Evolutionary conservation across 306 rosid genomes (phyloP).

Genomic region (Hippophae rhamnoides): DNA sequence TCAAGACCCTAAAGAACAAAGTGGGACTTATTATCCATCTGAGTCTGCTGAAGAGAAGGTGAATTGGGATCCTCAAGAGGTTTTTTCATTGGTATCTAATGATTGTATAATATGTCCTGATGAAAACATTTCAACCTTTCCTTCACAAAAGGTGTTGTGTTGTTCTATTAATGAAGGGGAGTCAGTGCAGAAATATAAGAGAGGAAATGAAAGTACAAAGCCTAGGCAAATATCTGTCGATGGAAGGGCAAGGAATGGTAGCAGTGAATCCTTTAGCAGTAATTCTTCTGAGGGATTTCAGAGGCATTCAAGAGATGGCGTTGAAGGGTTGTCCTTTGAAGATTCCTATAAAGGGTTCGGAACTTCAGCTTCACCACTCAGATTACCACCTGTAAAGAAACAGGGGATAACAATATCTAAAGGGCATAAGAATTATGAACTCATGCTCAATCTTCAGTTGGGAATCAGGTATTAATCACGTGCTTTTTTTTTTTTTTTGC

Average conservation of each 20-base stretch:
- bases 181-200: conserved; percentile 21
- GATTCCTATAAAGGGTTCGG: conserved; percentile 17
- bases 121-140: conserved; percentile 52
- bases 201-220: conserved; percentile 30
- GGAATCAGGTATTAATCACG: conserved; percentile 80
- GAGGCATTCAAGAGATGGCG: conserved; percentile 26
- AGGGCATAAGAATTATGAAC: conserved; percentile 87
- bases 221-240: conserved; percentile 32
- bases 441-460: conserved; percentile 94
- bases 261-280: conserved; percentile 29
- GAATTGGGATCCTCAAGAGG: conserved; percentile 61
- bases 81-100: conserved; percentile 32
- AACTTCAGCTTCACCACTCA: conserved; percentile 12
- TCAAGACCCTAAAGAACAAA: conserved; percentile 43
- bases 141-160: conserved; percentile 57
- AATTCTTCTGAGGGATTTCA: conserved; percentile 21
- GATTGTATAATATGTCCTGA: conserved; percentile 35
- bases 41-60: conserved; percentile 18
- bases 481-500: not conserved
- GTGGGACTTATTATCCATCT: conserved; percentile 58
- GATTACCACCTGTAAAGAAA: conserved; percentile 34
- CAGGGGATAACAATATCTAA: conserved; percentile 75
- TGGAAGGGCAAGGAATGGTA: conserved; percentile 37
- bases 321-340: conserved; percentile 23
- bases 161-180: conserved; percentile 31